Base-by-base conservation (phyloP, 164 flowering plant genomes). In the Litsea cubeba region DNA sequence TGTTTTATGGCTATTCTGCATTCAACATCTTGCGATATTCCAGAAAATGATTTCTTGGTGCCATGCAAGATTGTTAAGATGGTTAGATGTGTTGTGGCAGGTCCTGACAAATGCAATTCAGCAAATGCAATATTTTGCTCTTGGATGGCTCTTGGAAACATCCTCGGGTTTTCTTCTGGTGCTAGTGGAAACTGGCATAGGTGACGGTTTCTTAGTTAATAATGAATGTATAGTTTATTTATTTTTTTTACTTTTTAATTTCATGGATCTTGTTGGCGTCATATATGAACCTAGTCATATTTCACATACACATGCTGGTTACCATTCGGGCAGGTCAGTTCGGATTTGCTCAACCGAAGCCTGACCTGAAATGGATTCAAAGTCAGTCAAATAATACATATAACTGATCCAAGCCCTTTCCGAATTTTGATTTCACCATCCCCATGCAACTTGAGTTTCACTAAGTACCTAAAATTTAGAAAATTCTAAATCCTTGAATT, bases 141-240 rank as follows among this genome's bases (percentile, higher is more conserved):
- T n/a, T 96, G 99, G 99, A 96, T 96, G 98, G 98, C 99, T 73
- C 90, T 90, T 74, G 98, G 99, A 72, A 96, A 93, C 78, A 87
- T 95, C 49, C 80, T 95, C 22, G 99, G 99, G 22, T 93, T 86
- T 84, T 95, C 98, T 82, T 65, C 99, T 77, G 99, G 97, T 76
- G 90, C 99, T 60, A 95, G 89, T 81, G 98, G 98, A 77, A 76
- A 84, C 30, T 93, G 98, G 99, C 92, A 93, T 79, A 88, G 87
- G 99, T 92, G 75, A 81, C 68, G 62, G 71, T 62, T 76, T 79
- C 54, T 65, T 65, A 14, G 35, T 54, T 15, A 35, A 35, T 35
- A 14, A 50, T 51, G 22, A 15, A 12, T 24, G 15, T 50, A 70
- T 24, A 24, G 12, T 58, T 24, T 32, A 32, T 15, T 40, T 63